Evolutionary conservation across 108 stramenopile species (phyloP).

Genomic region (Thalassiosira profunda): DNA sequence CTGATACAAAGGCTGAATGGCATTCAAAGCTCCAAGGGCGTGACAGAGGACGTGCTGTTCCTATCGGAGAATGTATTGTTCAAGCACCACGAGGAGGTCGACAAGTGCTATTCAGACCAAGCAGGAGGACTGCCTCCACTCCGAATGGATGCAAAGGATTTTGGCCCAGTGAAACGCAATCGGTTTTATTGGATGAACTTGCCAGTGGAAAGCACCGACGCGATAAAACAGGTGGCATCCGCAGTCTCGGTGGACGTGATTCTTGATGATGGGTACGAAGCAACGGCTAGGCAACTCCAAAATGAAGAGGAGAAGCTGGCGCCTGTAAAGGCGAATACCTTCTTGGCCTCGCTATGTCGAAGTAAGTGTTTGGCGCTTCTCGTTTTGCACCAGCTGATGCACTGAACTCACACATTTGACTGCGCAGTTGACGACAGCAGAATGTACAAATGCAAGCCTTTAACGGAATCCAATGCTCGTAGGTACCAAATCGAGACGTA

Average conservation of each 20-base stretch:
- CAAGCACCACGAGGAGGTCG: slow-evolving; percentile 15
- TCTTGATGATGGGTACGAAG: slow-evolving; percentile 19
- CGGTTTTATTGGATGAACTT: slow-evolving; percentile 47
- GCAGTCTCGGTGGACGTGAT: slow-evolving; percentile 3
- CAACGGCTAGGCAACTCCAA: not conserved
- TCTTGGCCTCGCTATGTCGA: slow-evolving; percentile 22
- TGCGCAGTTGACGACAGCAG: not conserved
- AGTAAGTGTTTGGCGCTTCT: too few species aligned
- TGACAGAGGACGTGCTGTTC: slow-evolving; percentile 20
- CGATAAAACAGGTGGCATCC: slow-evolving; percentile 14
- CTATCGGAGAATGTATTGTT: slow-evolving; percentile 45
- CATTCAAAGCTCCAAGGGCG: slow-evolving; percentile 9
- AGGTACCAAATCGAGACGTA: slow-evolving; percentile 5
- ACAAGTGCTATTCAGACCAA: slow-evolving; percentile 1
- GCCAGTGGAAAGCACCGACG: slow-evolving; percentile 8
- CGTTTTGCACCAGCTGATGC: too few species aligned
- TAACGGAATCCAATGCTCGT: too few species aligned
- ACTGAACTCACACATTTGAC: slow-evolving; percentile 22
- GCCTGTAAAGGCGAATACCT: slow-evolving; percentile 35
- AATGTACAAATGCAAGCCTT: not conserved
- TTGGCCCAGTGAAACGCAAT: slow-evolving; percentile 16
- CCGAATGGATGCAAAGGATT: slow-evolving; percentile 29
- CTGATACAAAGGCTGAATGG: slow-evolving; percentile 19
- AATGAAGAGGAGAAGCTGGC: not conserved
- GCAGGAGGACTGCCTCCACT: slow-evolving; percentile 14